phyloP scores from a whole-genome alignment of 2,329 filamentous ascomycete species.

The Tolypocladium guangdongense region DNA sequence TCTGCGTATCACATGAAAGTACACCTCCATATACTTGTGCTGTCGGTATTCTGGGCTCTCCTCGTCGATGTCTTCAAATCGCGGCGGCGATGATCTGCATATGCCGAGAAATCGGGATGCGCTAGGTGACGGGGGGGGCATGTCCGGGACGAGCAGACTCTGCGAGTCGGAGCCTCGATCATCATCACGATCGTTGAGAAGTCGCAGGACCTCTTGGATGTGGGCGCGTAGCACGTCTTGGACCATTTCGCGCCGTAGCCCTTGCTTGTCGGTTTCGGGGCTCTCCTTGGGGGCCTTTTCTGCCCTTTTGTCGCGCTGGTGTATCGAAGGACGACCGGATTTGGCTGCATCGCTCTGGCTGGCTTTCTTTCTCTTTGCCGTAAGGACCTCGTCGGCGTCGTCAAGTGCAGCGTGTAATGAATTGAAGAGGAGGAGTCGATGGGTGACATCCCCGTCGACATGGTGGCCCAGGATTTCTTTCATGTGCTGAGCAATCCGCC shows the following conservation, averaged over 20 bases:
- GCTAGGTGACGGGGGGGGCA: constrained; percentile 6
- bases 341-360: neutral
- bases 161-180: constrained; percentile 14
- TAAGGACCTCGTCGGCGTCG: constrained; percentile 32
- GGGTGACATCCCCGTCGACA: constrained; percentile 9
- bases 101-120: neutral
- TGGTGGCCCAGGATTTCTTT: constrained; percentile 11
- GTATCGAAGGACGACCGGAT: neutral
- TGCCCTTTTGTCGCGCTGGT: neutral
- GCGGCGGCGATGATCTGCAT: constrained; percentile 6
- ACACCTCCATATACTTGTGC: constrained; percentile 38
- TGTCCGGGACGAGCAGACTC: constrained; percentile 10
- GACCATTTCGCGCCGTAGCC: constrained; percentile 24
- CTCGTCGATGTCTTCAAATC: constrained; percentile 35
- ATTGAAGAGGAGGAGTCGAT: constrained; percentile 24
- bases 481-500: constrained; percentile 15
- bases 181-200: constrained; percentile 30
- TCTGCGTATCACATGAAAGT: constrained; percentile 34
- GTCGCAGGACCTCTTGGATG: constrained; percentile 34
- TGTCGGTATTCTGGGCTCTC: constrained; percentile 38
- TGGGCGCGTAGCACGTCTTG: constrained; percentile 37
- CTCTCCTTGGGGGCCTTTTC: neutral
- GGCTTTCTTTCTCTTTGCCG: constrained; percentile 14
- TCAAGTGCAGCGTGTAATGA: constrained; percentile 29
- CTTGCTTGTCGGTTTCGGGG: constrained; percentile 6